Conservation (phyloP, 345 rosid genomes). For the Nasturtium officinale region DNA sequence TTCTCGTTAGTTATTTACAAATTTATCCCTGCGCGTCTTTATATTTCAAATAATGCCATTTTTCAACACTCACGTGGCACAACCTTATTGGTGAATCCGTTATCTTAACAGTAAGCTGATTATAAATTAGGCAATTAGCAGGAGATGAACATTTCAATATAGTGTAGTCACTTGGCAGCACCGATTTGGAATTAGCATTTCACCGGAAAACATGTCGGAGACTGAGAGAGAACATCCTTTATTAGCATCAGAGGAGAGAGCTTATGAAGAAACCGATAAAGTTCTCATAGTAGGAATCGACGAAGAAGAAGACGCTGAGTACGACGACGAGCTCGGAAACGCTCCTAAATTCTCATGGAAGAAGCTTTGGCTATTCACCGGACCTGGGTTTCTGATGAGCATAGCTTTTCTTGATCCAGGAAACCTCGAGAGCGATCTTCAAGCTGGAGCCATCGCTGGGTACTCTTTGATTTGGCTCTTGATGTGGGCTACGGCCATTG, state of each 20-base stretch:
- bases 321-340: constrained; percentile 36
- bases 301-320: constrained; percentile 38
- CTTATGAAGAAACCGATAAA: constrained; percentile 74
- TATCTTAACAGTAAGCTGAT: neutral
- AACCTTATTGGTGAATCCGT: neutral
- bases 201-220: constrained; percentile 32
- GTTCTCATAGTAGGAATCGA: constrained; percentile 65
- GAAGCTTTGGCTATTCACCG: constrained; percentile 94
- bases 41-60: neutral
- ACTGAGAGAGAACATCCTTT: constrained; percentile 30
- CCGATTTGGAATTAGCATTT: neutral
- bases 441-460: constrained; percentile 96
- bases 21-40: neutral
- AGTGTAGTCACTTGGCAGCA: neutral
- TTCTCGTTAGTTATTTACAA: neutral
- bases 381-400: constrained; percentile 94
- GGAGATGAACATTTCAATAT: neutral
- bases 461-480: constrained; percentile 91
- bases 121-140: neutral
- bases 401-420: constrained; percentile 98
- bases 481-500: constrained; percentile 93
- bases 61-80: neutral
- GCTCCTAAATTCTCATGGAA: constrained; percentile 85
- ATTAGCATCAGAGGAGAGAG: constrained; percentile 51
- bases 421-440: constrained; percentile 93